Base-by-base conservation (phyloP, 768 basidiomycete species). In the Trametes sanguinea region DNA sequence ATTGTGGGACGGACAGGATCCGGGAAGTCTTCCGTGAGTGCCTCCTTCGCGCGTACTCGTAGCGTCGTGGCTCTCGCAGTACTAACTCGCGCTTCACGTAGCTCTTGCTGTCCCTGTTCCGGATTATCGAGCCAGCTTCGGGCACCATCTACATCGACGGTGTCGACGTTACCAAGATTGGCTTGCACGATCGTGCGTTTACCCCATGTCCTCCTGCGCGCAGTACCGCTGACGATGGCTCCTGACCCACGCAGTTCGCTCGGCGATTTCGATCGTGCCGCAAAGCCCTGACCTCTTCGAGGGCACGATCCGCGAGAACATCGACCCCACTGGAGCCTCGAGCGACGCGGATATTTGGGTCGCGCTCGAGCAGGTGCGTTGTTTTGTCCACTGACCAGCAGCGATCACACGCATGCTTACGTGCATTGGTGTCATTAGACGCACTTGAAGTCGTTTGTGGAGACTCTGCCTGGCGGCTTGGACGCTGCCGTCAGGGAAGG, bases 281-380 rank as follows among this genome's bases (percentile, higher is more conserved):
- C 93, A 95, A 73, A 86, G 77, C 63, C 84, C 86, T 3, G 87
- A 88, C 69, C 68, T 73, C 30, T 73, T 69, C 51, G 66, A 69
- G 54, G 68, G 68, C 43, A 87, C 87, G 0, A 74, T 94, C 13
- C 83, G 93, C 57, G 87, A 94, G 66, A 97, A 97, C 69, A 89
- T 97, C 58, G 95, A 97, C 73, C 95, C 95, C 8, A 82, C 90
- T 16, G 88, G 89, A 1, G 77, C 81, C 60, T 76, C 91, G 62
- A 77, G 81, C 16, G 95, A 98, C 73, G 82, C 76, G 1, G 89
- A 92, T 62, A 92, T 98, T 29, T 98, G 96, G 96, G 76, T 76
- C 13, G 92, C 95, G 9, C 80, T 98, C 35, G 83, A 85, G 63
- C 89, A 95, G 73, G 77, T 76, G 54, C 22, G 81, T 79, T 11